phyloP scores from a whole-genome alignment of 495 filamentous ascomycete species.

The Hypoxylon lienhwacheense region DNA sequence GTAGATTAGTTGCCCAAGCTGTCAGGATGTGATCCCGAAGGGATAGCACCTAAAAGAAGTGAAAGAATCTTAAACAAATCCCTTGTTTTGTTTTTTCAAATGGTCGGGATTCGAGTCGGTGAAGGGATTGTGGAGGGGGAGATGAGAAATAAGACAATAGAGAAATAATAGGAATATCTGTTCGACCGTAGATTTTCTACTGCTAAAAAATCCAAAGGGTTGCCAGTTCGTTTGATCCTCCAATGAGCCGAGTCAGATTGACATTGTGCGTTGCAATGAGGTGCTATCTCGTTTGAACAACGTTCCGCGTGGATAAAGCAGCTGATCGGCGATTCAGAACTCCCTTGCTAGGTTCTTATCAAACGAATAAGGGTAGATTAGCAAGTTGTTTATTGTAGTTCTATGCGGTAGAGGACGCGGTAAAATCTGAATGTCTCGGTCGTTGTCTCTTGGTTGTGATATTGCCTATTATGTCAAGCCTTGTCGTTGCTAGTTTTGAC shows the following conservation, averaged over 20 bases:
- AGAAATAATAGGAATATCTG: slow-evolving; percentile 16
- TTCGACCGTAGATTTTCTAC: slow-evolving; percentile 11
- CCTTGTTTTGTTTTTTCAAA: not conserved
- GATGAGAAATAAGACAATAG: slow-evolving; percentile 6
- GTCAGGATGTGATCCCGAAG: slow-evolving; percentile 4
- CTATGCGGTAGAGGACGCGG: not conserved
- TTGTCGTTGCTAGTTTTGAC: slow-evolving; percentile 1
- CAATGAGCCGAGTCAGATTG: slow-evolving; percentile 36
- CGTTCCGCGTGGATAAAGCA: slow-evolving; percentile 33
- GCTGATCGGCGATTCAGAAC: slow-evolving; percentile 31
- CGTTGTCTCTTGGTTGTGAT: slow-evolving; percentile 6
- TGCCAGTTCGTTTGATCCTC: slow-evolving; percentile 37
- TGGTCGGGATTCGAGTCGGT: slow-evolving; percentile 13
- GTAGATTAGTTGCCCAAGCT: slow-evolving; percentile 18
- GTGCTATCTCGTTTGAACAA: slow-evolving; percentile 30
- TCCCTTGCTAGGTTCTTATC: slow-evolving; percentile 25
- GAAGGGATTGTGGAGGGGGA: slow-evolving; percentile 10
- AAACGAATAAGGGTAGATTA: slow-evolving; percentile 18
- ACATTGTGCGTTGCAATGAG: slow-evolving; percentile 32
- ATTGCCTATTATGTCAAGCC: slow-evolving; percentile 4
- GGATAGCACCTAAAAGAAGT: slow-evolving; percentile 8
- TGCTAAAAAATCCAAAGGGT: slow-evolving; percentile 28
- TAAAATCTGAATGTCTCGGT: not conserved
- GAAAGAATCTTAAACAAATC: not conserved
- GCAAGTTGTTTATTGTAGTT: not conserved